Percentiles rank a stretch among this genome's conserved stretches.
Evolutionary conservation across 345 rosid genomes (phyloP).

Genomic region (Arabidopsis thaliana): TAIR10.1 NC_003074.8:554501-555000

Average conservation of each 20-base stretch:
- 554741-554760: too few relatives aligned
- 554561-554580: not conserved
- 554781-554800: too few relatives aligned
- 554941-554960: not conserved
- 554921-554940: not conserved
- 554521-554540: slow-evolving; percentile 8
- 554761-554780: too few relatives aligned
- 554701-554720: not conserved
- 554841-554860: too few relatives aligned
- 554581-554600: not conserved
- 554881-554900: too few relatives aligned
- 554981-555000: not conserved
- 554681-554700: not conserved
- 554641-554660: too few relatives aligned
- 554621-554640: too few relatives aligned
- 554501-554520: slow-evolving; percentile 7
- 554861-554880: too few relatives aligned
- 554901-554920: not conserved
- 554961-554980: not conserved
- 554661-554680: too few relatives aligned
- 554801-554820: too few relatives aligned
- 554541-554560: slow-evolving; percentile 17
- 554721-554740: too few relatives aligned
- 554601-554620: not conserved
- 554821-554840: too few relatives aligned